Conservation (phyloP, 768 basidiomycete genomes). For the Chlorophyllum brunneum region DNA sequence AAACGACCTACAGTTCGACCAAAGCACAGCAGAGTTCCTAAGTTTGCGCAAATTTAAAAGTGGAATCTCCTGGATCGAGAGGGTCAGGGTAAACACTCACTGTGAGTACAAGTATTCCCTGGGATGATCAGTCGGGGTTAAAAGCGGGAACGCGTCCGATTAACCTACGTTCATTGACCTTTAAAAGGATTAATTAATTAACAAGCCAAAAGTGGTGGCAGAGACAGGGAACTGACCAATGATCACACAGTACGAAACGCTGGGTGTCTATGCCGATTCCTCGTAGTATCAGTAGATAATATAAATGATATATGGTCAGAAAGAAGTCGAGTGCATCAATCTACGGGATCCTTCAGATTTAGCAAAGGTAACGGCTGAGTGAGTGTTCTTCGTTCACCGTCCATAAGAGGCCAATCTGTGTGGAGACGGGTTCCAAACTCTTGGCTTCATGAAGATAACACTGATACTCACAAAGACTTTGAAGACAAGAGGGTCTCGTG, state of each 20-base stretch:
- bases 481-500: not conserved
- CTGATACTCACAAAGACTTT: not conserved
- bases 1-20: not conserved
- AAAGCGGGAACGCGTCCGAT: too few species aligned
- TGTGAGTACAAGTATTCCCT: not conserved
- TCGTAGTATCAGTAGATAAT: constrained; percentile 1
- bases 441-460: too few species aligned
- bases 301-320: not conserved
- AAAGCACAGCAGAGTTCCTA: not conserved
- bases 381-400: too few species aligned
- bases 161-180: too few species aligned
- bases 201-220: too few species aligned
- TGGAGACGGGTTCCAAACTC: too few species aligned
- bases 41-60: too few species aligned
- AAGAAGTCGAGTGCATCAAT: not conserved
- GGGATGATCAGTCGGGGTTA: too few species aligned
- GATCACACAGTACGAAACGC: not conserved
- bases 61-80: not conserved
- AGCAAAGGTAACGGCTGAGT: too few species aligned
- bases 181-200: too few species aligned
- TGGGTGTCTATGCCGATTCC: constrained; percentile 1
- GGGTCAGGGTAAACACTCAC: not conserved
- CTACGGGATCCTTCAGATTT: too few species aligned
- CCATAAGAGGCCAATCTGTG: too few species aligned
- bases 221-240: not conserved